Base-by-base conservation (phyloP, 116 monocot genomes). In the Iris pallida region DNA sequence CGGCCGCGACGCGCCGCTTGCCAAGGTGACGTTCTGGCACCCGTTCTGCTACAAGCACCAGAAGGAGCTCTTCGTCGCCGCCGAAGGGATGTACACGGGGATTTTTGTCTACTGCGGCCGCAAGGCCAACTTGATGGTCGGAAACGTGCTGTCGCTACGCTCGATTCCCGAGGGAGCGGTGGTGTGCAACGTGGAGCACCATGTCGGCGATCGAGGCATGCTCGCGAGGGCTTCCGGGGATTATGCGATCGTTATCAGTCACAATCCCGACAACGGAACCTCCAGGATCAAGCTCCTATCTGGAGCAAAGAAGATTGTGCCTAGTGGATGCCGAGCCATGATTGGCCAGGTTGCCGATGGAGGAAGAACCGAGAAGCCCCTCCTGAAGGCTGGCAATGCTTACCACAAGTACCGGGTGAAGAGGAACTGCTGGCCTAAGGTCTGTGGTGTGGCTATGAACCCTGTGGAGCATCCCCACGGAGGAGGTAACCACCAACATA, bases 81-180 rank as follows among this genome's bases (percentile, higher is more conserved):
- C 88, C 55, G 88, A 88, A 75, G 88, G 88, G 14, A 83, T 88
- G 73, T 88, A 83, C 81, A 88, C 88, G 16, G 88, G 88, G n/a
- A 81, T 81, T 70, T 88, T 83, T 65, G 58, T 88, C 13, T 83
- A 83, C 69, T 88, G 88, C 54, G 86, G 84, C 4, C 75, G 76
- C 71, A 88, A 84, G 70, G 88, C 88, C 16, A 68, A 65, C 51
- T 78, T 84, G 44, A 79, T 84, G 84, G 88, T 84, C 5, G 88
- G 88, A 0, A 88, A 88, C 58, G 88, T 88, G n/a, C 79, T 88
- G 1, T 84, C 88, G 1, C 66, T 88, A 8, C 58, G 88, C 0
- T 81, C 82, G 16, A 76, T 88, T 41, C 88, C 88, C 7, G 88
- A 88, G 78, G 88, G 88, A 0, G 84, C 88, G 1, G 88, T 88